Conservation (phyloP, 2,329 filamentous ascomycete species). For the Botrytis fabae region DNA sequence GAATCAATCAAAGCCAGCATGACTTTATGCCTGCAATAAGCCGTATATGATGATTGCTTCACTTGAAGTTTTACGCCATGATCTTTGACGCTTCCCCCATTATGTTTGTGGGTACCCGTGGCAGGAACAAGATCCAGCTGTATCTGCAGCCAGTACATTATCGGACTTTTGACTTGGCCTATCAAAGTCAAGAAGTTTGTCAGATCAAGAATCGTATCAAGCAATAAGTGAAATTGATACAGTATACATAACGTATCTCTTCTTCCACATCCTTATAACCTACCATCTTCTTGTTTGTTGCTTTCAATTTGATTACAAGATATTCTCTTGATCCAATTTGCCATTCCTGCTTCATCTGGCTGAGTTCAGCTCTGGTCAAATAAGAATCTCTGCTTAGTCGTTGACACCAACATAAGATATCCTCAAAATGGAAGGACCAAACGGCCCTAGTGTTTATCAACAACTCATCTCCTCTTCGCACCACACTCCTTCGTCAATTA, state of each 20-base stretch:
- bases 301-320: not conserved
- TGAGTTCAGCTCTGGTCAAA: not conserved
- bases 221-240: not conserved
- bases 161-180: not conserved
- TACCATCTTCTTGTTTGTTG: not conserved
- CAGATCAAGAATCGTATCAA: not conserved
- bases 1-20: constrained; percentile 11
- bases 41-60: constrained; percentile 22
- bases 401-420: not conserved
- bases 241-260: not conserved
- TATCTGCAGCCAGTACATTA: constrained; percentile 12
- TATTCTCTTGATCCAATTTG: not conserved
- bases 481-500: not conserved
- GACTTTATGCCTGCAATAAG: constrained; percentile 19
- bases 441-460: constrained; percentile 1
- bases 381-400: not conserved
- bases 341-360: not conserved
- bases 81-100: constrained; percentile 6
- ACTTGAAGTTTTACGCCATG: constrained; percentile 21
- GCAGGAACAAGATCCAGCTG: constrained; percentile 2
- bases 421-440: constrained; percentile 22
- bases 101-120: constrained; percentile 4
- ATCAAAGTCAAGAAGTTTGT: not conserved
- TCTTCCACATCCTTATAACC: not conserved
- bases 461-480: not conserved